Percentiles rank a stretch among this genome's conserved stretches.
These are phyloP conservation scores for Corymbia maculata DNA, from an alignment of 345 rosid species.

Conservation along the genomic window DNA sequence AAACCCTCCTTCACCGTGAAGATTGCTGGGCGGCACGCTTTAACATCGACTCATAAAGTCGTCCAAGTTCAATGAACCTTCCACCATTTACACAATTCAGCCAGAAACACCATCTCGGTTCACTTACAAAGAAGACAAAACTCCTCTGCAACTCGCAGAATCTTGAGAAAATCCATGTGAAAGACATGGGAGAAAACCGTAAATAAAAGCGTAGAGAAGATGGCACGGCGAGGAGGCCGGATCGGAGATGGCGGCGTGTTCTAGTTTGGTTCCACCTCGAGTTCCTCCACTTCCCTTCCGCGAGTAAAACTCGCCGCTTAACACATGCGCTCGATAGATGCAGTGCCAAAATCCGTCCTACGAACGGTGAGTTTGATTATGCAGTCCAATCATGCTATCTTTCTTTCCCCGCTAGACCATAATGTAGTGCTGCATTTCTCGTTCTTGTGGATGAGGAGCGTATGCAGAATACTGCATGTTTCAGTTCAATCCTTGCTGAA, in stretches of 20 bases:
- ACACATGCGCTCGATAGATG: not conserved
- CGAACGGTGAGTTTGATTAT: not conserved
- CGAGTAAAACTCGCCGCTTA: not conserved
- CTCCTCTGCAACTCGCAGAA: not conserved
- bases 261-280: not conserved
- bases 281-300: not conserved
- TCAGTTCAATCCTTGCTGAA: not conserved
- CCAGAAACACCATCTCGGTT: not conserved
- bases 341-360: not conserved
- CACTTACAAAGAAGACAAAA: not conserved
- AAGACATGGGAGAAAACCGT: not conserved
- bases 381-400: not conserved
- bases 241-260: not conserved
- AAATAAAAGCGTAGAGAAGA: not conserved
- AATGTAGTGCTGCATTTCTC: not conserved
- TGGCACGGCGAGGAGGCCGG: not conserved
- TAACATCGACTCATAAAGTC: not conserved
- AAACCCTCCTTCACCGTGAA: not conserved
- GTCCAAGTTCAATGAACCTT: constrained; percentile 1
- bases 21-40: not conserved
- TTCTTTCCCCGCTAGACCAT: not conserved
- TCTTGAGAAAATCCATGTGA: not conserved
- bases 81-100: not conserved
- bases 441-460: not conserved
- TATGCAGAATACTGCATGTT: not conserved